These are phyloP conservation scores for Podaxis sp. DNA, from an alignment of 768 basidiomycete species.

Conservation along the genomic window DNA sequence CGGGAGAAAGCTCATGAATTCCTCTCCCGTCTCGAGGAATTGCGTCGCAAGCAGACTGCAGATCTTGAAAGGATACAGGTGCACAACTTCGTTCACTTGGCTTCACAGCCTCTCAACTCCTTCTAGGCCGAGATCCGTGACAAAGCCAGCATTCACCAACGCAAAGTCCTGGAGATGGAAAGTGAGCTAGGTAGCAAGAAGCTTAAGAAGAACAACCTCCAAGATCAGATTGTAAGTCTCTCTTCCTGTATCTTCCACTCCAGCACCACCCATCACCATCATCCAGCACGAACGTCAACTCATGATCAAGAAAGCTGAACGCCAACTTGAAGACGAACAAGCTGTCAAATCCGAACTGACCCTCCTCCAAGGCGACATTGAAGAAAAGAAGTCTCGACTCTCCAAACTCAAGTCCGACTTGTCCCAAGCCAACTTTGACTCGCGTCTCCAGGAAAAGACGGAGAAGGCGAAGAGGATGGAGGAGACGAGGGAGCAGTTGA, in stretches of 20 bases:
- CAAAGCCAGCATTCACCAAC: conserved; percentile 64
- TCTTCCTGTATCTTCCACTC: background rate
- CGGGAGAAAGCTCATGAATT: conserved; percentile 73
- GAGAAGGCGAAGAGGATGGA: conserved; percentile 58
- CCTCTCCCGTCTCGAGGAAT: conserved; percentile 55
- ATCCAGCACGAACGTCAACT: conserved; percentile 45
- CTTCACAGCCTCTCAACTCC: background rate
- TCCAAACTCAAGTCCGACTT: conserved; percentile 59
- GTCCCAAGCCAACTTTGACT: conserved; percentile 58
- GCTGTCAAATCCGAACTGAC: conserved; percentile 49
- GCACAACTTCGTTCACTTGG: conserved; percentile 10
- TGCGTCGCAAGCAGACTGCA: conserved; percentile 55
- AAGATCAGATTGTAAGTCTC: conserved; percentile 52
- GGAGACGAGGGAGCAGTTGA: conserved; percentile 63
- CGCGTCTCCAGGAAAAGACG: conserved; percentile 50
- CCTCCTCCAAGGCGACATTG: conserved; percentile 55
- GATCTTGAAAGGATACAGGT: conserved; percentile 72
- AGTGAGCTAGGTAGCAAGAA: conserved; percentile 50
- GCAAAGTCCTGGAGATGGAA: conserved; percentile 51
- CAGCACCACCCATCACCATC: background rate
- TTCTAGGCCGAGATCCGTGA: conserved; percentile 47
- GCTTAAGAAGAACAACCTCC: conserved; percentile 45
- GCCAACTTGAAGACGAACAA: conserved; percentile 51
- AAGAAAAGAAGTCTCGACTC: conserved; percentile 61
- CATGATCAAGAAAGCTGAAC: conserved; percentile 49